Conservation (phyloP, 208 protist species). For the Strigomonas galati region DNA sequence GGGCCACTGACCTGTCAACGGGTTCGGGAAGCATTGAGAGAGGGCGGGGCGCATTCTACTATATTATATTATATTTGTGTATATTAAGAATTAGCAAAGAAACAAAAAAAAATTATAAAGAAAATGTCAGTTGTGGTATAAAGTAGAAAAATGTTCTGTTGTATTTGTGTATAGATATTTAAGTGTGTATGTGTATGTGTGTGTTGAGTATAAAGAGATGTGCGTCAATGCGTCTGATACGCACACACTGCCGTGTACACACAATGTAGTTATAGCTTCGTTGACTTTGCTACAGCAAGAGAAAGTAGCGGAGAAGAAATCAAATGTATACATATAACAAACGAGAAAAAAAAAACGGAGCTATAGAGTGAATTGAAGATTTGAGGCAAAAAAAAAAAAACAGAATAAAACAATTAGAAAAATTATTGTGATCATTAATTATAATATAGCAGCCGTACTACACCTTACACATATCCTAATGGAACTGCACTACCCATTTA, state of each 20-base stretch:
- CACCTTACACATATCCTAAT: no score
- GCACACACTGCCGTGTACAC: no score
- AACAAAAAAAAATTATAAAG: conserved; percentile 11
- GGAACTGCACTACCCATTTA: no score
- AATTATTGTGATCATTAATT: neutral
- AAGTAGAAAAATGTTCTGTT: neutral
- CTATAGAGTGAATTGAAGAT: conserved; percentile 2
- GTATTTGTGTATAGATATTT: conserved; percentile 12
- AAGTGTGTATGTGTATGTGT: conserved; percentile 7
- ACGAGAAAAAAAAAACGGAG: neutral
- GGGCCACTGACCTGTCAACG: conserved; percentile 74
- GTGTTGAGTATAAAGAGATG: neutral
- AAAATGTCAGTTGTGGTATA: conserved; percentile 9
- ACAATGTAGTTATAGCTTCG: no score
- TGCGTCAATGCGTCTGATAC: no score
- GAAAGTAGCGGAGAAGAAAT: neutral
- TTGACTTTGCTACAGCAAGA: no score
- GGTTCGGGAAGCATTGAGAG: conserved; percentile 79
- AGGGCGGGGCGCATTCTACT: conserved; percentile 45
- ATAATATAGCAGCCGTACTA: no score
- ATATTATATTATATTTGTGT: conserved; percentile 4
- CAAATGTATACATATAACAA: conserved; percentile 1
- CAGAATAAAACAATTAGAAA: neutral
- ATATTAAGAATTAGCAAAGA: neutral
- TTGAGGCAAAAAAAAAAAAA: conserved; percentile 2